A percentile compares a stretch with the other conserved stretches of the same genome.
Conservation (phyloP, 805 yeast genomes). For the Barnettozyma californica region DNA sequence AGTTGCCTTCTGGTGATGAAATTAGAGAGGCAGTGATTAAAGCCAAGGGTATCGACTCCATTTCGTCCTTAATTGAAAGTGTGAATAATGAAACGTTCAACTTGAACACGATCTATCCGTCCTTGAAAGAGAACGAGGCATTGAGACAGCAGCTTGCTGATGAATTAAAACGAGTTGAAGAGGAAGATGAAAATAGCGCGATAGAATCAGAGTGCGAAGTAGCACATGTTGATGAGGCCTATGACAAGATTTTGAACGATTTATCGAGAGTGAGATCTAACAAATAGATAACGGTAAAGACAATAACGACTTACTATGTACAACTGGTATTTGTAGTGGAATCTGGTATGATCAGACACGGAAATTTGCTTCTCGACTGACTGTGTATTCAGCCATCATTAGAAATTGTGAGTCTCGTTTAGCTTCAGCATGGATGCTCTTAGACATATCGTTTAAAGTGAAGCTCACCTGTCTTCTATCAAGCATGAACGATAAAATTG, state of each 20-base stretch:
- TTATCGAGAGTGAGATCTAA: slow-evolving; percentile 61
- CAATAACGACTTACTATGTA: not conserved
- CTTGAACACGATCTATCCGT: slow-evolving; percentile 43
- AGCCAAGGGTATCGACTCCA: slow-evolving; percentile 71
- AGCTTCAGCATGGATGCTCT: too few relatives aligned
- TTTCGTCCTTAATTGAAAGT: slow-evolving; percentile 59
- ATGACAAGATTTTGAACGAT: slow-evolving; percentile 65
- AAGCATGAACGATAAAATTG: too few relatives aligned
- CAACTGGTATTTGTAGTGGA: not conserved
- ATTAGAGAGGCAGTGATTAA: slow-evolving; percentile 52
- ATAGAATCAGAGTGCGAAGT: slow-evolving; percentile 4
- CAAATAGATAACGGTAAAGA: slow-evolving; percentile 15
- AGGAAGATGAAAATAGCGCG: slow-evolving; percentile 3
- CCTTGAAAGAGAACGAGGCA: slow-evolving; percentile 11
- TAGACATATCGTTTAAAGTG: too few relatives aligned
- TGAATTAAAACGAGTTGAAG: not conserved
- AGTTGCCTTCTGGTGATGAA: slow-evolving; percentile 42
- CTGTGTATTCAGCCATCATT: too few relatives aligned
- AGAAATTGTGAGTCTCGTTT: too few relatives aligned
- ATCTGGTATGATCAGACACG: not conserved
- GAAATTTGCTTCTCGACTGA: too few relatives aligned
- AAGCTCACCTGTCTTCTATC: too few relatives aligned
- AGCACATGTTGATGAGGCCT: slow-evolving; percentile 60
- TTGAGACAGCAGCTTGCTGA: not conserved
- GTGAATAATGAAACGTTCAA: slow-evolving; percentile 51